phyloP scores from a whole-genome alignment of 1,139 yeast genomes.

The Kodamaea alishanica region DNA sequence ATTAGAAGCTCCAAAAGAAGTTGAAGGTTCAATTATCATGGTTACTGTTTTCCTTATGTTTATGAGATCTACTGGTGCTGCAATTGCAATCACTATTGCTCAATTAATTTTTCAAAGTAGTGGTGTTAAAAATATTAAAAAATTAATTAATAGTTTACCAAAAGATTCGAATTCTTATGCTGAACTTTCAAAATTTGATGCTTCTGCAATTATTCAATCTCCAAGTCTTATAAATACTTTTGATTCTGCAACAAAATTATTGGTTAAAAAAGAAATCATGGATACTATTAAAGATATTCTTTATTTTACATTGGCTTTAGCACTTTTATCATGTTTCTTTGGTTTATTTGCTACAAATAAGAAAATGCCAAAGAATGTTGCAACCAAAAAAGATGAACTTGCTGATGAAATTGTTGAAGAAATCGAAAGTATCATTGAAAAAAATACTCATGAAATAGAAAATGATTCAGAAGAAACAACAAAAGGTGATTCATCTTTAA shows the following conservation, averaged over 20 bases:
- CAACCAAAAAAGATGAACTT: constrained; percentile 16
- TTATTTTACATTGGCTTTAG: constrained; percentile 36
- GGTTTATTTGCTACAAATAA: constrained; percentile 36
- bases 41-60: constrained; percentile 49
- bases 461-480: too few species aligned
- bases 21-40: constrained; percentile 48
- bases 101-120: constrained; percentile 43
- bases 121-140: constrained; percentile 21
- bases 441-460: too few species aligned
- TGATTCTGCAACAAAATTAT: constrained; percentile 20
- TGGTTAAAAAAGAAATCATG: constrained; percentile 33
- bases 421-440: too few species aligned
- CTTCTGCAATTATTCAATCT: constrained; percentile 23
- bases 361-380: constrained; percentile 33
- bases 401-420: too few species aligned
- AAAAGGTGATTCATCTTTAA: too few species aligned
- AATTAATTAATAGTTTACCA: constrained; percentile 15
- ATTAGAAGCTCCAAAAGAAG: constrained; percentile 47
- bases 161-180: constrained; percentile 16
- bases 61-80: constrained; percentile 46
- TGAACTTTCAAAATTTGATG: constrained; percentile 17
- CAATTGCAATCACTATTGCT: constrained; percentile 44
- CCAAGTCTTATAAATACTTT: constrained; percentile 28
- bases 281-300: constrained; percentile 38
- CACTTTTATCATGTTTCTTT: constrained; percentile 24